These are phyloP conservation scores for Coemansia sp. DNA, from an alignment of 192 early-diverging fungal genomes.

Conservation along the genomic window DNA sequence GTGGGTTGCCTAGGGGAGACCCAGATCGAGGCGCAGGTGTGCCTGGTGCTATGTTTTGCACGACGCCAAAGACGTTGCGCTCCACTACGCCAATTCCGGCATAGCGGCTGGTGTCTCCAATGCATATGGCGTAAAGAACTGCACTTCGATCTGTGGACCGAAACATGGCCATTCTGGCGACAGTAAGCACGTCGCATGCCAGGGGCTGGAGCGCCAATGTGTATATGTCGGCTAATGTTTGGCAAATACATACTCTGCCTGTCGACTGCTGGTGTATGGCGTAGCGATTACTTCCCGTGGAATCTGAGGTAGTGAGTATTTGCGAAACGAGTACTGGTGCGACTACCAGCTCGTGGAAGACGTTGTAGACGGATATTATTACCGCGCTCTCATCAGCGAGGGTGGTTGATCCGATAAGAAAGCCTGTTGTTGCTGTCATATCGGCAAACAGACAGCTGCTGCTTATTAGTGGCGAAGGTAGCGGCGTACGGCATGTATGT, in stretches of 20 bases:
- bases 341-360: slow-evolving; percentile 15
- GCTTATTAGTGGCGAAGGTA: slow-evolving; percentile 11
- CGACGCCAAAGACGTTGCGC: slow-evolving; percentile 30
- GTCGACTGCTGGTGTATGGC: slow-evolving; percentile 43
- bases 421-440: slow-evolving; percentile 18
- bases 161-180: slow-evolving; percentile 24
- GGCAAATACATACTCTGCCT: background rate
- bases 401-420: slow-evolving; percentile 16
- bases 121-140: slow-evolving; percentile 30
- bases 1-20: background rate
- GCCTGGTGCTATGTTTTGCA: slow-evolving; percentile 10
- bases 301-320: background rate
- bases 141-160: slow-evolving; percentile 23
- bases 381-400: slow-evolving; percentile 3
- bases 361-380: slow-evolving; percentile 24
- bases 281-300: background rate
- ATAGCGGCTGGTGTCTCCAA: slow-evolving; percentile 36
- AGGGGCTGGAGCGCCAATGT: slow-evolving; percentile 27
- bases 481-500: background rate
- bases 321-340: slow-evolving; percentile 13
- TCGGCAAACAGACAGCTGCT: slow-evolving; percentile 30
- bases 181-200: slow-evolving; percentile 26
- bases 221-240: background rate
- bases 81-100: slow-evolving; percentile 18
- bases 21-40: background rate